Percentiles rank a stretch among this genome's conserved stretches.
Conservation (phyloP, 2,329 filamentous ascomycete species). For the Fusarium xylarioides region DNA sequence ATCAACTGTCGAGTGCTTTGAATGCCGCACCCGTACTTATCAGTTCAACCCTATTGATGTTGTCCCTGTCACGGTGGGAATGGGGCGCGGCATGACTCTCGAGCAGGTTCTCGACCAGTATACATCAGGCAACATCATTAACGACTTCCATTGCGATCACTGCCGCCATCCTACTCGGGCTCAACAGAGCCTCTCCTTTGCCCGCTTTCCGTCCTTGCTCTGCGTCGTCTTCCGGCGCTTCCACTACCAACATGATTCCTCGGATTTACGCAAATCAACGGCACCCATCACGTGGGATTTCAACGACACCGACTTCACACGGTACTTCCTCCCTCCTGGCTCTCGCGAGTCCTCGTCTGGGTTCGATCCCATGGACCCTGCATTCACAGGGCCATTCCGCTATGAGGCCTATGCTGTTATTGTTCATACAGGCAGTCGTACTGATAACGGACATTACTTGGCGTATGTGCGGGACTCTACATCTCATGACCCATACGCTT, state of each 20-base stretch:
- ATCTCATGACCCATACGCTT: slow-evolving; percentile 53
- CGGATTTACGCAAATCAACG: slow-evolving; percentile 69
- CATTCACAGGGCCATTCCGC: slow-evolving; percentile 65
- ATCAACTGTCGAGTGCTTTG: slow-evolving; percentile 74
- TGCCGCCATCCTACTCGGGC: slow-evolving; percentile 76
- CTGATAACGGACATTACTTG: slow-evolving; percentile 83
- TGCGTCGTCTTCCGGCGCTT: slow-evolving; percentile 78
- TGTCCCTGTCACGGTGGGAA: slow-evolving; percentile 55
- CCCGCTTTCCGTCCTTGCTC: slow-evolving; percentile 80
- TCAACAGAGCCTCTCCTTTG: slow-evolving; percentile 77
- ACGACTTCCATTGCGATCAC: slow-evolving; percentile 76
- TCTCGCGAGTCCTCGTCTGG: slow-evolving; percentile 42
- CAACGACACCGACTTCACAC: slow-evolving; percentile 67
- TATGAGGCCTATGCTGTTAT: slow-evolving; percentile 92
- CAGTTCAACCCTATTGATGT: slow-evolving; percentile 63
- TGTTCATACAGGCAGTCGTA: slow-evolving; percentile 74
- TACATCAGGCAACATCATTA: slow-evolving; percentile 72
- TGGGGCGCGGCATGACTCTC: slow-evolving; percentile 48
- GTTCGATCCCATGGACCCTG: slow-evolving; percentile 49
- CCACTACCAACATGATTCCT: slow-evolving; percentile 47
- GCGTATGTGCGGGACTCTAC: slow-evolving; percentile 71
- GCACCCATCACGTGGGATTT: slow-evolving; percentile 81
- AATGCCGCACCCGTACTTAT: slow-evolving; percentile 60
- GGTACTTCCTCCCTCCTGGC: slow-evolving; percentile 52
- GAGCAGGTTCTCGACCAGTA: slow-evolving; percentile 76